Evolutionary conservation across 2,329 filamentous ascomycete genomes (phyloP), one percentile per base, ranked within the genome.

Genomic region (Aspergillus jensenii): DNA sequence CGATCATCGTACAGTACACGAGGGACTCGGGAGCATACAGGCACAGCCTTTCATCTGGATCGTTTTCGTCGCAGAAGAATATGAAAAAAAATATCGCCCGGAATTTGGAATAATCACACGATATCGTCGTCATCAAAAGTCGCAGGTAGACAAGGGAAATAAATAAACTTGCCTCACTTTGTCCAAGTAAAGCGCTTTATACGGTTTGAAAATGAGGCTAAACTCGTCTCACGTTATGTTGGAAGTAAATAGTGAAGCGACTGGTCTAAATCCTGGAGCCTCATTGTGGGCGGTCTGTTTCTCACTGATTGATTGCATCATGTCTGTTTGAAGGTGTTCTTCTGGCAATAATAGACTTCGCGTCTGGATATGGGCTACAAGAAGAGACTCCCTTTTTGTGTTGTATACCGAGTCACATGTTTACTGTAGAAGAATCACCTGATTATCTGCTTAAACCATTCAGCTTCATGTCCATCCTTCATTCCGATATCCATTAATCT

Each of bases 21-120:
- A 21, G 21, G 21, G 3, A 23, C 44, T 52, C 31, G 41, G 41
- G 39, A 43, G 33, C 43, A 40, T 49, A n/a, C 40, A 51, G 47
- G n/a, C 55, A 11, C 43, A 25, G 33, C 33, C 43, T 53, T 33
- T 25, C 19, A 41, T 31, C 27, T 15, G 9, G 23, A 11, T 39
- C 12, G 46, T 19, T 49, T 25, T 17, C 45, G 14, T 37, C 35
- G 35, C 14, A 35, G 45, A n/a, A 47, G 3, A 17, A 47, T 23
- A 19, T 21, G n/a, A 31, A 19, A 37, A 8, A 12, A 50, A 21
- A 43, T 31, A n/a, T 15, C 12, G 33, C 23, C 33, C 14, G 21
- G 21, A 33, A 57, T 52, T 57, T 57, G 55, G 44, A 53, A 57
- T 57, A 9, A 33, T 23, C 21, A 48, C 17, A 23, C 35, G 48